Percentiles rank a stretch among this genome's conserved stretches.
These are phyloP conservation scores for Exophiala aquamarina DNA, from an alignment of 2,329 filamentous ascomycete species.

Conservation along the genomic window DNA sequence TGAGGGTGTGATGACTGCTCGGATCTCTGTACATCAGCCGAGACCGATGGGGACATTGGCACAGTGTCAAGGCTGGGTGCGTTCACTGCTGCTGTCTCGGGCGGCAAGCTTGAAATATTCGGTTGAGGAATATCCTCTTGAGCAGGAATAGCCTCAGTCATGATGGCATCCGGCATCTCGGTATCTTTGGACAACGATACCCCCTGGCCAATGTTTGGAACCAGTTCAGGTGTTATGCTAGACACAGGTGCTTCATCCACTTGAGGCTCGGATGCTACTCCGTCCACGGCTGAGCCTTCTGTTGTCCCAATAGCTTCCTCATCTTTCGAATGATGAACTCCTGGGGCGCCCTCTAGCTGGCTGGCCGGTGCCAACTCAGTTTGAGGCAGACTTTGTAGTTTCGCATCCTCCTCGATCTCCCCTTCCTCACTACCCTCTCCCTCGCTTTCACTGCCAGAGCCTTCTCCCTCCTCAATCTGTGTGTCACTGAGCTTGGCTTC, in stretches of 20 bases:
- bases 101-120: too few relatives aligned
- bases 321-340: neutral
- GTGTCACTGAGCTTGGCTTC: slow-evolving; percentile 5
- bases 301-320: neutral
- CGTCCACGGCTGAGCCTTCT: neutral
- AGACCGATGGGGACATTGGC: too few relatives aligned
- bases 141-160: too few relatives aligned
- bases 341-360: neutral
- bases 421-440: slow-evolving; percentile 30
- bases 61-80: too few relatives aligned
- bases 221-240: neutral
- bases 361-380: too few relatives aligned
- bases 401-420: slow-evolving; percentile 23
- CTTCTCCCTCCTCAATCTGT: slow-evolving; percentile 11
- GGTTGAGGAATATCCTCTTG: too few relatives aligned
- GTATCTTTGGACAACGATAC: too few relatives aligned
- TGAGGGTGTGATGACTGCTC: too few relatives aligned
- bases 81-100: too few relatives aligned
- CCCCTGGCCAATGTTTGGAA: too few relatives aligned
- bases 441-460: slow-evolving; percentile 22
- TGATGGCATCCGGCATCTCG: too few relatives aligned
- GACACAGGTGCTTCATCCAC: neutral
- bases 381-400: neutral
- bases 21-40: too few relatives aligned
- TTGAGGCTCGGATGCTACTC: neutral